These are phyloP conservation scores for Rasamsonia emersonii DNA, from an alignment of 2,329 filamentous ascomycete genomes.

Conservation along the genomic window DNA sequence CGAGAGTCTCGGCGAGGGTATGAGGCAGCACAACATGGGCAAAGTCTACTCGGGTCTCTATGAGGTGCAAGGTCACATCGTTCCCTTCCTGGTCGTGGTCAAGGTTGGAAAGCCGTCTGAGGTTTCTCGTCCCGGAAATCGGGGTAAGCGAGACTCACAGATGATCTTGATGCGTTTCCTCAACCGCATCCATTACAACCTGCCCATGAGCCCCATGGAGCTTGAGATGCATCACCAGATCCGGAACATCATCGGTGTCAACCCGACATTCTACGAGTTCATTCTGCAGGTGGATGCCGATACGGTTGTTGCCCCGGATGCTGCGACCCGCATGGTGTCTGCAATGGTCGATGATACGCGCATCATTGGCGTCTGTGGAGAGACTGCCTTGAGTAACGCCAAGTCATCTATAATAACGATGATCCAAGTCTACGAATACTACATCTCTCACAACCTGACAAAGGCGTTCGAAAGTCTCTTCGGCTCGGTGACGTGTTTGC, in stretches of 20 bases:
- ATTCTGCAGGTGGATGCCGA: slow-evolving; percentile 95
- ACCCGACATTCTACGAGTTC: slow-evolving; percentile 97
- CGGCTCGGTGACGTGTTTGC: slow-evolving; percentile 92
- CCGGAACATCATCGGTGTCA: slow-evolving; percentile 96
- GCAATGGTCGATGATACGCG: slow-evolving; percentile 86
- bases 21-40: slow-evolving; percentile 98
- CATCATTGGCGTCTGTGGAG: slow-evolving; percentile 88
- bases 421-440: slow-evolving; percentile 99
- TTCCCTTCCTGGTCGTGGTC: slow-evolving; percentile 92
- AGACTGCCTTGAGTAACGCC: slow-evolving; percentile 86
- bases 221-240: slow-evolving; percentile 99
- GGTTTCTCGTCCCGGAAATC: slow-evolving; percentile 72
- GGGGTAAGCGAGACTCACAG: slow-evolving; percentile 98
- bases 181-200: slow-evolving; percentile 96
- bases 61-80: slow-evolving; percentile 95
- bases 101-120: slow-evolving; percentile 87
- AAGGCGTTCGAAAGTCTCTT: slow-evolving; percentile 98
- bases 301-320: slow-evolving; percentile 83
- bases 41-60: slow-evolving; percentile 98
- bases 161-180: slow-evolving; percentile 99
- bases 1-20: slow-evolving; percentile 87
- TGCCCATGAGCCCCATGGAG: slow-evolving; percentile 91
- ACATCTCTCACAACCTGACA: slow-evolving; percentile 92
- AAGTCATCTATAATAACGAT: slow-evolving; percentile 93
- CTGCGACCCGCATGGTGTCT: slow-evolving; percentile 84